phyloP scores from a whole-genome alignment of 768 basidiomycete genomes.

The Tricholoma sp. region DNA sequence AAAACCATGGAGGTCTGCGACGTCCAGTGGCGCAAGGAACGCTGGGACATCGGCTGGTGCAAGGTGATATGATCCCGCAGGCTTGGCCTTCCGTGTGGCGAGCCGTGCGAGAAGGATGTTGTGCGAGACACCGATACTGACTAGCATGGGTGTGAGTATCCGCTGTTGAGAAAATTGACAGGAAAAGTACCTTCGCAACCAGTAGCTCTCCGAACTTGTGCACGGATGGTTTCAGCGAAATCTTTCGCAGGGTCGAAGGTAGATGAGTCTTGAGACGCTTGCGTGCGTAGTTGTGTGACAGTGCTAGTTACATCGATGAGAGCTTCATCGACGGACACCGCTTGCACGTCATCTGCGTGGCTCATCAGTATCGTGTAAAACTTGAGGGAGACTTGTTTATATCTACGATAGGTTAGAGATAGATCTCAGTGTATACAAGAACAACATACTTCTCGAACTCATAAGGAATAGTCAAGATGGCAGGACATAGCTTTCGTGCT shows the following conservation, averaged over 20 bases:
- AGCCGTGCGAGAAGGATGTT: constrained; percentile 92
- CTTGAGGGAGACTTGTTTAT: constrained; percentile 75
- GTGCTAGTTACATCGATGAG: constrained; percentile 79
- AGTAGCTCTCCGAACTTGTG: constrained; percentile 71
- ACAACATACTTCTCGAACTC: constrained; percentile 76
- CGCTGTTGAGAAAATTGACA: not conserved
- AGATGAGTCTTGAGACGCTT: constrained; percentile 19
- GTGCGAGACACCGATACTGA: constrained; percentile 87
- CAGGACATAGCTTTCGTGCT: constrained; percentile 71
- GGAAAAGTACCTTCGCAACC: constrained; percentile 69
- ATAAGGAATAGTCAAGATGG: constrained; percentile 77
- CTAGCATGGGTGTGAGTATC: constrained; percentile 30
- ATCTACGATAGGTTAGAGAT: constrained; percentile 39
- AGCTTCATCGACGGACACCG: constrained; percentile 95
- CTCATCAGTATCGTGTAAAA: constrained; percentile 93
- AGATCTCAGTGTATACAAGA: not conserved
- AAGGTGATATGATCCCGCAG: constrained; percentile 82
- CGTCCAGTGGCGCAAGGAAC: constrained; percentile 63
- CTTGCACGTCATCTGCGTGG: constrained; percentile 87
- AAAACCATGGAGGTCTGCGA: constrained; percentile 85
- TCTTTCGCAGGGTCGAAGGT: constrained; percentile 62
- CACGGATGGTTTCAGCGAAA: constrained; percentile 77
- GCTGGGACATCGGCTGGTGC: constrained; percentile 41
- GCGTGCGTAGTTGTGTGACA: constrained; percentile 36
- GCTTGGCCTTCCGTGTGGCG: constrained; percentile 89